phyloP scores from a whole-genome alignment of 345 rosid species.

The Zanthoxylum bungeanum region DNA sequence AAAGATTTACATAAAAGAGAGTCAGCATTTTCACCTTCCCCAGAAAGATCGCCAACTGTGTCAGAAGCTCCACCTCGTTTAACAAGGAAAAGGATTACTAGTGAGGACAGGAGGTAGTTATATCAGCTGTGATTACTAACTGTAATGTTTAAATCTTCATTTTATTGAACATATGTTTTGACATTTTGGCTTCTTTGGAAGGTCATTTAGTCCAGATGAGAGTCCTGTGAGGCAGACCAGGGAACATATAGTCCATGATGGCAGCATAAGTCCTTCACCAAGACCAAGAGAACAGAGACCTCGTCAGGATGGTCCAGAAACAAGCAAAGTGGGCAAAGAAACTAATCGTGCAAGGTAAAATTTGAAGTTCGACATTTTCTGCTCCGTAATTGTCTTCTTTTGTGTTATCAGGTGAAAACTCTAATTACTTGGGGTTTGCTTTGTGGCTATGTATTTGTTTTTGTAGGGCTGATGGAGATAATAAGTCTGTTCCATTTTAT shows the following conservation, averaged over 20 bases:
- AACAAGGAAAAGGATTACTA: slow-evolving; percentile 19
- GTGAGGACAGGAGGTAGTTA: slow-evolving; percentile 36
- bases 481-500: slow-evolving; percentile 28
- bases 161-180: slow-evolving; percentile 1
- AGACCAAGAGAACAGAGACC: slow-evolving; percentile 31
- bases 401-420: slow-evolving; percentile 6
- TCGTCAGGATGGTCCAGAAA: slow-evolving; percentile 26
- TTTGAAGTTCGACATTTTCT: not conserved
- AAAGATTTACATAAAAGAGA: slow-evolving; percentile 17
- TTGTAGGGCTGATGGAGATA: slow-evolving; percentile 35
- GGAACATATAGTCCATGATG: slow-evolving; percentile 18
- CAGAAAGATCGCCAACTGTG: slow-evolving; percentile 23
- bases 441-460: slow-evolving; percentile 8
- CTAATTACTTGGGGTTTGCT: not conserved
- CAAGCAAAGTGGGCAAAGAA: slow-evolving; percentile 29
- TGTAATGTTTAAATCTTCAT: not conserved
- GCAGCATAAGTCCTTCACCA: slow-evolving; percentile 28
- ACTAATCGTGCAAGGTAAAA: slow-evolving; percentile 30
- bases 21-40: slow-evolving; percentile 27
- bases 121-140: not conserved
- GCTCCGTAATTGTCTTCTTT: slow-evolving; percentile 1
- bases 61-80: slow-evolving; percentile 20
- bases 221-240: slow-evolving; percentile 24
- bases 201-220: slow-evolving; percentile 23
- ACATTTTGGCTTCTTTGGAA: slow-evolving; percentile 7